Evolutionary conservation across 192 early-diverging fungal genomes (phyloP), one percentile per base, ranked within the genome.

Genomic region (Rhizophagus clarus): DNA sequence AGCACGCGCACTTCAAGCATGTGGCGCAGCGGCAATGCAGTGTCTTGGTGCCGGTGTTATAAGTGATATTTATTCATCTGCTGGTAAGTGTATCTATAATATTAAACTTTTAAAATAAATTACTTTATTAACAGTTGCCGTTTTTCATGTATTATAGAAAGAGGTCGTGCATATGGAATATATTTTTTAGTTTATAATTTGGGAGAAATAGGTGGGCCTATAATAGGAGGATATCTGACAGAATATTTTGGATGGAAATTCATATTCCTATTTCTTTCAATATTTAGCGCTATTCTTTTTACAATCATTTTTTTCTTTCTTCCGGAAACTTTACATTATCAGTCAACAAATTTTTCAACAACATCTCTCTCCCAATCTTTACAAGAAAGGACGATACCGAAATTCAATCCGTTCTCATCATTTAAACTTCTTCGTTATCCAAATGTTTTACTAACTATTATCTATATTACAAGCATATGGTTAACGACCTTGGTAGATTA

Each of bases 21-120:
- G 34, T 37, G 34, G 34, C 34, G 34, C 34, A 37, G 34, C 85
- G 4, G 2, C 47, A 81, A 14, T 71, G 77, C 2, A 81, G 6
- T 37, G 34, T 7, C 34, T 86, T 42, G 81, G 83, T 24, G 83
- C 83, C 14, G 85, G 85, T 2, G 82, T 82, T 45, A 74, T 86
- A 1, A 84, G 83, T 32, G 85, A 86, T 61, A 64, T 86, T 60
- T 86, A 79, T 28, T 7, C 8, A 29, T 5, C 28, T 51, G 7
- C 28, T 61, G 77, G 77, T 69, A 79, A n/a, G 15, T n/a, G 6
- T 42, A 37, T 69, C 37, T 42, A 2, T 32, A 69, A 37, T 40
- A 20, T 69, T 6, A 69, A 17, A 32, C n/a, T 22, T 37, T 37
- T 26, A 37, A 37, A 7, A 37, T 37, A 37, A 37, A 6, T 37